Conservation (phyloP, 306 rosid species). For the Quercus berberidifolia region DNA sequence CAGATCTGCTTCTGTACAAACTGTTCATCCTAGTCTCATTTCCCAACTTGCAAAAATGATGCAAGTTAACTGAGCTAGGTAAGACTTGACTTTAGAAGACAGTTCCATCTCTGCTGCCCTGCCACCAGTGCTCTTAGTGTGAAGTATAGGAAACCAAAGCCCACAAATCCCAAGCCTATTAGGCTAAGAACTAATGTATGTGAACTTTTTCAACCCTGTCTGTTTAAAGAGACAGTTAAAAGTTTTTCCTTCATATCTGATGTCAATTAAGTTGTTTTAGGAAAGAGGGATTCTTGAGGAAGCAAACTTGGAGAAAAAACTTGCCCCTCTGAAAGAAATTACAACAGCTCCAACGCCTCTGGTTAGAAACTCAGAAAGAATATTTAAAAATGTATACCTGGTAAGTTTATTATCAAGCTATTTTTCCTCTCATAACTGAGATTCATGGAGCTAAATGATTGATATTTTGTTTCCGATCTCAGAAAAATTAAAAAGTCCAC, state of each 20-base stretch:
- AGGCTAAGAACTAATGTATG: conserved; percentile 91
- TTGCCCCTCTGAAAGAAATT: conserved; percentile 45
- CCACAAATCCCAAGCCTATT: conserved; percentile 90
- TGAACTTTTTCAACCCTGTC: conserved; percentile 18
- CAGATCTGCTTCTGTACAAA: background rate
- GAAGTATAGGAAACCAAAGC: conserved; percentile 65
- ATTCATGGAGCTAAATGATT: background rate
- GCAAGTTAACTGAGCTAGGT: conserved; percentile 27
- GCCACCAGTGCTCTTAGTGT: conserved; percentile 38
- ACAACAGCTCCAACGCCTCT: conserved; percentile 22
- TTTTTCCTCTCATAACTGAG: background rate
- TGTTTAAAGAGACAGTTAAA: background rate
- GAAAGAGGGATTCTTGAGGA: conserved; percentile 35
- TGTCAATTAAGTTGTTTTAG: background rate
- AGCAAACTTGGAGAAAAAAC: conserved; percentile 66
- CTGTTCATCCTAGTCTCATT: conserved; percentile 1
- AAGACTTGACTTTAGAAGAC: conserved; percentile 37
- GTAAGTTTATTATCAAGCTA: conserved; percentile 15
- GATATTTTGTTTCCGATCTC: background rate
- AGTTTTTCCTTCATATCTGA: conserved; percentile 1
- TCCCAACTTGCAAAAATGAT: conserved; percentile 8
- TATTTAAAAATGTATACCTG: conserved; percentile 20
- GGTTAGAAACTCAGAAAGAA: conserved; percentile 30
- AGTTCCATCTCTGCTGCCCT: conserved; percentile 24
- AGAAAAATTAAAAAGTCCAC: conserved; percentile 34